phyloP scores from a whole-genome alignment of 2,329 filamentous ascomycete genomes.

The Hymenotorrendiella dingleyae region DNA sequence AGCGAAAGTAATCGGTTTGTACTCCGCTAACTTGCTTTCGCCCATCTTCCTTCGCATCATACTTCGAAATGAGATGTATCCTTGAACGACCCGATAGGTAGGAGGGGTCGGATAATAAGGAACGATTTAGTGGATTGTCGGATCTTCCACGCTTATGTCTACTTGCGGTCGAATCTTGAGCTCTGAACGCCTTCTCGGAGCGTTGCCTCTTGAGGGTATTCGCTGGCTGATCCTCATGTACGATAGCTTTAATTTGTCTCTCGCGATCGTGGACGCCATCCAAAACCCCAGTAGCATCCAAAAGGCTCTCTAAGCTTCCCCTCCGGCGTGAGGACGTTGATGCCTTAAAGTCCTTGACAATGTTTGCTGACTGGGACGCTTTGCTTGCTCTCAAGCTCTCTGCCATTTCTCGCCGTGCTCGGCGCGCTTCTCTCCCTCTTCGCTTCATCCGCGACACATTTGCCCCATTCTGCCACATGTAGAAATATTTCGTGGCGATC shows the following conservation, averaged over 20 bases:
- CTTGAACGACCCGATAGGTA: conserved; percentile 28
- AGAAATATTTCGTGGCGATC: conserved; percentile 27
- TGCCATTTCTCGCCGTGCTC: conserved; percentile 24
- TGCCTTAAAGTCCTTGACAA: conserved; percentile 30
- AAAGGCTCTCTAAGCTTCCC: conserved; percentile 24
- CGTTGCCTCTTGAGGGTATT: conserved; percentile 17
- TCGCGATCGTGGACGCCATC: conserved; percentile 22
- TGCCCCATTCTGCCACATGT: conserved; percentile 25
- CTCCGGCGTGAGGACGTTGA: conserved; percentile 18
- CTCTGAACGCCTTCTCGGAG: conserved; percentile 12
- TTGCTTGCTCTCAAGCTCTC: conserved; percentile 24
- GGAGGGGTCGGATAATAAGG: conserved; percentile 28
- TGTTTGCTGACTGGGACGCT: conserved; percentile 18
- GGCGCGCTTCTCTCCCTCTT: conserved; percentile 26
- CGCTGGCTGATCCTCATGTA: conserved; percentile 7
- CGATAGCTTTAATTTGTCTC: conserved; percentile 16
- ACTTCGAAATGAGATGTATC: conserved; percentile 25
- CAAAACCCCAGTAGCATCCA: conserved; percentile 22
- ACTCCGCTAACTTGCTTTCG: conserved; percentile 28
- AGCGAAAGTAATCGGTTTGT: conserved; percentile 31
- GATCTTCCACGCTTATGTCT: conserved; percentile 20
- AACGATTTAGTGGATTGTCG: conserved; percentile 23
- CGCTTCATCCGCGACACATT: conserved; percentile 22
- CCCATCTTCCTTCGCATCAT: conserved; percentile 17
- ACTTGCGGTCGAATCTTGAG: conserved; percentile 12